Percentiles rank a stretch among this genome's conserved stretches.
Evolutionary conservation across 306 rosid genomes (phyloP).

Genomic region (Sicyos edulis): DNA sequence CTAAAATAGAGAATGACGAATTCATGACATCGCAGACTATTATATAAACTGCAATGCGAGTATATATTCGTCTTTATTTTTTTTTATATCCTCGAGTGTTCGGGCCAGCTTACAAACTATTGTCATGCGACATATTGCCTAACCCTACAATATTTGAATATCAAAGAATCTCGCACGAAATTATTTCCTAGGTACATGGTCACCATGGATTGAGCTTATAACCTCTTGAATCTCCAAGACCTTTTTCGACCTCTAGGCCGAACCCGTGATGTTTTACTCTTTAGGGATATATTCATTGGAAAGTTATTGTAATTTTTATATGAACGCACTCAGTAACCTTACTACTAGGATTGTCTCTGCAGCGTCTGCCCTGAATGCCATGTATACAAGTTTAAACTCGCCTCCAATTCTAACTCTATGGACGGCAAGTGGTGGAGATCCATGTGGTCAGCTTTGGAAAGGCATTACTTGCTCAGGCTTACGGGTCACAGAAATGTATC

Average conservation of each 20-base stretch:
- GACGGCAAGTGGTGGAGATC: slow-evolving; percentile 63
- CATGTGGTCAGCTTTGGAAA: slow-evolving; percentile 86
- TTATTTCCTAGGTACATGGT: too few species aligned
- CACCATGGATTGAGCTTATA: too few species aligned
- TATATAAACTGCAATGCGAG: neutral
- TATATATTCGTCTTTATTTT: too few species aligned
- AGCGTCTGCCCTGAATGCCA: slow-evolving; percentile 44
- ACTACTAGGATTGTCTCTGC: slow-evolving; percentile 15
- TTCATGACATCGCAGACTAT: neutral
- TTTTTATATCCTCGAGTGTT: too few species aligned
- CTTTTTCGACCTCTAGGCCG: too few species aligned
- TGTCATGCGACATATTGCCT: too few species aligned
- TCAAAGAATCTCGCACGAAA: too few species aligned
- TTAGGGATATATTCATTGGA: neutral
- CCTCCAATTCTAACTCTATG: slow-evolving; percentile 61
- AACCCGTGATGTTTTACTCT: too few species aligned
- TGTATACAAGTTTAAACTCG: slow-evolving; percentile 57
- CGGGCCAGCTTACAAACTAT: too few species aligned
- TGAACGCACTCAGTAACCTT: slow-evolving; percentile 7
- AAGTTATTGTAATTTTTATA: neutral
- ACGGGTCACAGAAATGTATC: slow-evolving; percentile 78
- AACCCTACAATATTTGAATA: too few species aligned
- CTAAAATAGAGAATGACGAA: neutral
- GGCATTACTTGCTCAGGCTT: slow-evolving; percentile 69
- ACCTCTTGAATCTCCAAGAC: too few species aligned